Percentiles rank a stretch among this genome's conserved stretches.
phyloP scores from a whole-genome alignment of 2,329 filamentous ascomycete genomes.

The Diaporthe sp. region DNA sequence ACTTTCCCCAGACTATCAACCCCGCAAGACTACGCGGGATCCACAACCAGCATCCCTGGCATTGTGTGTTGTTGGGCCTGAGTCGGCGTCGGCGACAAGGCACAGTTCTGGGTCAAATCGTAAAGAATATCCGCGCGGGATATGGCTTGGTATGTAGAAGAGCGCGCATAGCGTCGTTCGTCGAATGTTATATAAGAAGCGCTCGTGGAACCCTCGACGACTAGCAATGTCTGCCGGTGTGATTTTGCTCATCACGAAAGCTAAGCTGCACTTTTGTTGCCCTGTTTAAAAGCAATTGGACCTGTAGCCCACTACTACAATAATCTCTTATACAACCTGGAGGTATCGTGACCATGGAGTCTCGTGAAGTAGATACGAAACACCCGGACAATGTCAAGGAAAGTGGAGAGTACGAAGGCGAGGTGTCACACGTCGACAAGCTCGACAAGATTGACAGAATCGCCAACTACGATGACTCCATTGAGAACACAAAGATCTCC shows the following conservation, averaged over 20 bases:
- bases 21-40: background rate
- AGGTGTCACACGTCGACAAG: slow-evolving; percentile 1
- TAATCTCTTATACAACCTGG: background rate
- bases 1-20: slow-evolving; percentile 3
- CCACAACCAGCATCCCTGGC: background rate
- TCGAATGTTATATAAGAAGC: background rate
- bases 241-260: background rate
- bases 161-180: background rate
- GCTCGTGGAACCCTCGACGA: background rate
- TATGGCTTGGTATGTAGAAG: background rate
- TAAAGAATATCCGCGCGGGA: background rate
- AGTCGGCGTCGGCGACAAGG: background rate
- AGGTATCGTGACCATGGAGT: slow-evolving; percentile 1
- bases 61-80: background rate
- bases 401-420: background rate
- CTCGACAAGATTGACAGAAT: background rate
- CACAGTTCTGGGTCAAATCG: background rate
- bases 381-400: background rate
- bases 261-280: no score
- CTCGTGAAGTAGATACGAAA: background rate
- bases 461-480: slow-evolving; percentile 39
- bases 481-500: slow-evolving; percentile 41
- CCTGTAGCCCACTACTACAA: no score
- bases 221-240: background rate
- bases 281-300: background rate